Base-by-base conservation (phyloP, 2,329 filamentous ascomycete species). In the Cercospora brassicicola region DNA sequence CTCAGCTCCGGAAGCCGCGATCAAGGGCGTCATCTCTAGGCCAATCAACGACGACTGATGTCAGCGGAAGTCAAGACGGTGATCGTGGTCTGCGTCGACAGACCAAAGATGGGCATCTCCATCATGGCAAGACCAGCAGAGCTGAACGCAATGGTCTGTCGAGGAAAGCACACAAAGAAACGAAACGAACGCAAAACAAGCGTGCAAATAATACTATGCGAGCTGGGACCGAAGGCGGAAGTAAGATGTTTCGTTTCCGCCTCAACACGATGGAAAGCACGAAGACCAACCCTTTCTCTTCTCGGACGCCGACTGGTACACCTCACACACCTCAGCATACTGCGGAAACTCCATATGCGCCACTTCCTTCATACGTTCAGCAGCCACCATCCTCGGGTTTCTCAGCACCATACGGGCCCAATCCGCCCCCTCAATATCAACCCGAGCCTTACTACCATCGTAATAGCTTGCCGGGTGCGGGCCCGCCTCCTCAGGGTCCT, bases 1-100 rank as follows among this genome's bases (percentile, higher is more conserved):
- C 45, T 30, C 63, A 59, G 56, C 4, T 55, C 26, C 64, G 31
- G 13, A 67, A 67, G 45, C 30, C 68, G n/a, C 69, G 62, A 13
- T 72, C 72, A 9, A 66, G 70, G 57, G 67, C 65, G 26, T 72
- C 72, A n/a, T 73, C 72, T 9, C 63, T 67, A 18, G 67, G 67
- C 8, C 71, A 71, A 20, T 71, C 68, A 9, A 69, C 71, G 4
- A 64, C 48, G 2, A 67, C 68, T 10, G 72, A 73, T 26, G 66
- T 67, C 11, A 72, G 65, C 26, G 71, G 64, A 13, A 72, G 65
- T 20, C 65, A 67, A 31, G 71, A 72, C 31, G 67, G 66, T 28
- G 67, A 69, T 45, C 39, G 62, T 55, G 64, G 62, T 15, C 33
- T 20, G 18, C 48, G 48, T 31, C 45, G 62, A 30, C 57, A 31